Percentiles rank a stretch among this genome's conserved stretches.
Evolutionary conservation across 306 rosid species (phyloP).

Genomic region (Prunus davidiana): DNA sequence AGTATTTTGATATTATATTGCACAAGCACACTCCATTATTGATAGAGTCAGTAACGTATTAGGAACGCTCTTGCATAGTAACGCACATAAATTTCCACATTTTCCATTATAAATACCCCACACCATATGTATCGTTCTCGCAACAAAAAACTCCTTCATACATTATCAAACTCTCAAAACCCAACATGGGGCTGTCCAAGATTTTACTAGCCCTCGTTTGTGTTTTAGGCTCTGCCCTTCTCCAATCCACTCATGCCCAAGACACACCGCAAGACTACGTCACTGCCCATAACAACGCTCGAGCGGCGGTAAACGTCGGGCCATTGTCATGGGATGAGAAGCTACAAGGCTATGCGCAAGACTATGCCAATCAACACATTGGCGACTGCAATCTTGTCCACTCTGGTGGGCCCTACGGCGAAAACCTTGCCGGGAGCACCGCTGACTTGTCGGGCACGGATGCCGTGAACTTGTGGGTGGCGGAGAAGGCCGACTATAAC

Average conservation of each 20-base stretch:
- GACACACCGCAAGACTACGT: conserved; percentile 32
- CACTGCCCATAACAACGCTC: conserved; percentile 35
- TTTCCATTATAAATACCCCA: too few species aligned
- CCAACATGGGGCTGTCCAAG: not conserved
- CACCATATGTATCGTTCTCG: too few species aligned
- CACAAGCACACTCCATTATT: too few species aligned
- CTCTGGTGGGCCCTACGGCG: conserved; percentile 20
- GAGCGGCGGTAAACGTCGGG: conserved; percentile 26
- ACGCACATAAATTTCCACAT: too few species aligned
- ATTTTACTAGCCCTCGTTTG: not conserved
- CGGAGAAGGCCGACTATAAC: conserved; percentile 33
- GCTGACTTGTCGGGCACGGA: not conserved
- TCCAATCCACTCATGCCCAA: conserved; percentile 17
- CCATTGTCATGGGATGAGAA: conserved; percentile 27
- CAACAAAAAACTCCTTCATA: too few species aligned
- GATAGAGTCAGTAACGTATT: too few species aligned
- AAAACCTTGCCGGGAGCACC: conserved; percentile 33
- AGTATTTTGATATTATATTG: too few species aligned
- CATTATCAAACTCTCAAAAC: too few species aligned
- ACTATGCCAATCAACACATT: conserved; percentile 5
- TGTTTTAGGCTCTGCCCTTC: not conserved
- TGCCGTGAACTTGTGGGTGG: conserved; percentile 44
- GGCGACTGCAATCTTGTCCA: conserved; percentile 17
- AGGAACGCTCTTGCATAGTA: too few species aligned
- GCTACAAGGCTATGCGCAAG: conserved; percentile 20